Percentiles rank a stretch among this genome's conserved stretches.
Evolutionary conservation across 2,329 filamentous ascomycete genomes (phyloP).

Genomic region (Botrytis deweyae): DNA sequence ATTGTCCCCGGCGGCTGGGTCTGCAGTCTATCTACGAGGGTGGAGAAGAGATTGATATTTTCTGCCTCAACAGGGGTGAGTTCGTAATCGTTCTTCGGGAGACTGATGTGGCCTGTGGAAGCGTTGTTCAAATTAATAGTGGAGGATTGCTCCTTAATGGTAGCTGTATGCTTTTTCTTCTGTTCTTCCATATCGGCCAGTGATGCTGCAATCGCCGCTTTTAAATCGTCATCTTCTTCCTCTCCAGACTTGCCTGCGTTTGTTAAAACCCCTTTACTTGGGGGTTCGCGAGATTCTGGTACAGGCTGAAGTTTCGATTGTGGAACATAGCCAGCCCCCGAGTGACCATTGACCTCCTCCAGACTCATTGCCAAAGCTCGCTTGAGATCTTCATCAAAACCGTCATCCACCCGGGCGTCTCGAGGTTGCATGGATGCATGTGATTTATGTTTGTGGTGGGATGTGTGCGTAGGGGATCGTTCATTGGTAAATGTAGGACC

Average conservation of each 20-base stretch:
- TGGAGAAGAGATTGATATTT: slow-evolving; percentile 95
- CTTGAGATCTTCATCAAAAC: slow-evolving; percentile 93
- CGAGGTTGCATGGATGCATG: slow-evolving; percentile 79
- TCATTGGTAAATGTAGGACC: slow-evolving; percentile 43
- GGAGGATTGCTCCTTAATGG: slow-evolving; percentile 75
- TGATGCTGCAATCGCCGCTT: slow-evolving; percentile 92
- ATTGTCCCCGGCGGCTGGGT: slow-evolving; percentile 96
- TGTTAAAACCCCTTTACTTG: slow-evolving; percentile 38
- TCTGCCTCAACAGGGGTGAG: slow-evolving; percentile 90
- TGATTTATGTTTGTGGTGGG: slow-evolving; percentile 63
- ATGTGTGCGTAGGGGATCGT: slow-evolving; percentile 47
- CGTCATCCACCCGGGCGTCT: slow-evolving; percentile 81
- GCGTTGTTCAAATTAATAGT: slow-evolving; percentile 49
- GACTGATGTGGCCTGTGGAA: slow-evolving; percentile 50
- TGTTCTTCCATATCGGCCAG: slow-evolving; percentile 97
- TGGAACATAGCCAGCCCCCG: slow-evolving; percentile 68
- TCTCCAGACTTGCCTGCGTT: slow-evolving; percentile 57
- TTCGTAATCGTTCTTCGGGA: slow-evolving; percentile 91
- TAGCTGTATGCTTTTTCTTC: slow-evolving; percentile 84
- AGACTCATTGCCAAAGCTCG: slow-evolving; percentile 94
- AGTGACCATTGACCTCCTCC: slow-evolving; percentile 81
- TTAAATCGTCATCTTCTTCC: slow-evolving; percentile 89
- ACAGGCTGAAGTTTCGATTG: slow-evolving; percentile 52
- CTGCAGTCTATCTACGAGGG: slow-evolving; percentile 88
- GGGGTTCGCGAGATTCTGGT: slow-evolving; percentile 24